Conservation (phyloP, 805 yeast species). For the Metschnikowia anglica region DNA sequence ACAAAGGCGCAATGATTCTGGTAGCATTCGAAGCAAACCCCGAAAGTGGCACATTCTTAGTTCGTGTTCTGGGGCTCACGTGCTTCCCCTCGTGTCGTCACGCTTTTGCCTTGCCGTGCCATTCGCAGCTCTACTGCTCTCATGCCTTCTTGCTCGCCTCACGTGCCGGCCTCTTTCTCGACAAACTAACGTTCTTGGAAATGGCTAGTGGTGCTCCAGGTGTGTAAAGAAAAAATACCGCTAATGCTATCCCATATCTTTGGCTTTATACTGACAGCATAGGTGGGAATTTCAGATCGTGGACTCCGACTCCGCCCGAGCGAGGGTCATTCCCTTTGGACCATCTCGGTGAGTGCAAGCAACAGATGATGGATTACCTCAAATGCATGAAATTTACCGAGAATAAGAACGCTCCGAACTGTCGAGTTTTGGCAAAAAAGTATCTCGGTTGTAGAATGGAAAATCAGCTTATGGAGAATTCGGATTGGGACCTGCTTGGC, state of each 20-base stretch:
- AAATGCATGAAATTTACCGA: slow-evolving; percentile 73
- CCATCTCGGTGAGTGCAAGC: slow-evolving; percentile 79
- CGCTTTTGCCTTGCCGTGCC: no score
- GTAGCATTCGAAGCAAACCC: no score
- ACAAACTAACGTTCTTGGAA: not conserved
- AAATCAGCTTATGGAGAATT: slow-evolving; percentile 46
- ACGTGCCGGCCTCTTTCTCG: not conserved
- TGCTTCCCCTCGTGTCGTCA: no score
- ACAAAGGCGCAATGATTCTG: no score
- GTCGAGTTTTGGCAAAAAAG: slow-evolving; percentile 77
- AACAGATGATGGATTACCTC: slow-evolving; percentile 71
- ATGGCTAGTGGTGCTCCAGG: slow-evolving; percentile 27
- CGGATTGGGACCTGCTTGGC: slow-evolving; percentile 46
- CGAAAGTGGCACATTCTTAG: no score
- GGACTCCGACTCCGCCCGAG: slow-evolving; percentile 91
- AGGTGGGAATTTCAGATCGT: slow-evolving; percentile 26
- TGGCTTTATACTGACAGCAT: slow-evolving; percentile 8
- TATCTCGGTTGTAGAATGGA: slow-evolving; percentile 91
- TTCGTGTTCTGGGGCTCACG: no score
- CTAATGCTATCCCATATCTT: no score
- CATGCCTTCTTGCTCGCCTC: not conserved
- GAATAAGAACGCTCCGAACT: slow-evolving; percentile 88
- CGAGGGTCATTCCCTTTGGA: slow-evolving; percentile 95
- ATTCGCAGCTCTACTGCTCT: not conserved
- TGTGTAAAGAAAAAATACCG: slow-evolving; percentile 10